Base-by-base conservation (phyloP, 2,329 filamentous ascomycete species). In the Leptoxyphium fumago region DNA sequence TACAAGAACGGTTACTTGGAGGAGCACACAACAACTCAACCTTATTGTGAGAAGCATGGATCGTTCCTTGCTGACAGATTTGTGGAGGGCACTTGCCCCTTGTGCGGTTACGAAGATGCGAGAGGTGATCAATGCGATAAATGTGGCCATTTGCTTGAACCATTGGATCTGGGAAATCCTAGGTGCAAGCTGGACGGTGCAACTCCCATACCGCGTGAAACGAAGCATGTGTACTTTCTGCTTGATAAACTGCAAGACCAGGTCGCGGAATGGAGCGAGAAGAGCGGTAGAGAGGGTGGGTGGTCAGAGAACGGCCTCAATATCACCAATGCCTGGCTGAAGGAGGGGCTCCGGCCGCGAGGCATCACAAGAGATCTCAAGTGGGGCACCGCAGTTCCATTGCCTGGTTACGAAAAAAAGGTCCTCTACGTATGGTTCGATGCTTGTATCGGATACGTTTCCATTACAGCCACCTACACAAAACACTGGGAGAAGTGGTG, bases 361-460 rank as follows among this genome's bases (percentile, higher is more conserved):
- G 85, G 84, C 50, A 96, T 96, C 61, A 94, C 89, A 10, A 73
- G 89, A 61, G 89, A 96, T 68, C 70, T 95, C 47, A 88, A 84
- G 61, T 95, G 89, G 89, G 89, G 89, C 58, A 77, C 76, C 7
- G 70, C 74, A 2, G 73, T 78, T 10, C 74, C 74, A 26, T 57
- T 75, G 2, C 63, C 72, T 28, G 77, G 73, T 10, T 83, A 80
- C 55, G 76, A 81, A 50, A 71, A 80, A 50, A 84, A 84, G 69
- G 89, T 94, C 48, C 78, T 95, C 52, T 95, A 95, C 58, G 87
- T 94, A 47, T 84, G 82, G 86, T 86, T 95, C 60, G 85, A 94
- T 61, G 85, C 85, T 44, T 91, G 84, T 64, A 91, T 94, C 57
- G 88, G 88, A 15, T 95, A 95, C 61, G 80, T 87, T n/a, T 94